These are phyloP conservation scores for Saturnispora ahearnii DNA, from an alignment of 805 yeast species.

Conservation along the genomic window DNA sequence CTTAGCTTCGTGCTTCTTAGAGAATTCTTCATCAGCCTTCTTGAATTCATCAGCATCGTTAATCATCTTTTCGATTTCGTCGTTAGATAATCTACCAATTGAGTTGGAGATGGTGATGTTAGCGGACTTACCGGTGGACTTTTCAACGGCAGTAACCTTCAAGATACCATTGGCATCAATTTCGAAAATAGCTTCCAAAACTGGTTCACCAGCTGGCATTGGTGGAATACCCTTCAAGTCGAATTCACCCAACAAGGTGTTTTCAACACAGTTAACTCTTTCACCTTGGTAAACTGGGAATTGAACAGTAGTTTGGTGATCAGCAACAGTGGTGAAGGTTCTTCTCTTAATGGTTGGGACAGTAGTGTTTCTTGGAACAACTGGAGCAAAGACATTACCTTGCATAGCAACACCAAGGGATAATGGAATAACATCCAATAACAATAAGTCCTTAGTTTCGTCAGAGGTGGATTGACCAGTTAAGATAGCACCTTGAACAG, in stretches of 20 bases:
- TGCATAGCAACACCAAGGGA: constrained; percentile 99
- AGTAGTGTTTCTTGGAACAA: constrained; percentile 98
- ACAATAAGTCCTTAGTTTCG: constrained; percentile 89
- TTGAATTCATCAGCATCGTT: constrained; percentile 98
- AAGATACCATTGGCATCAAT: constrained; percentile 99
- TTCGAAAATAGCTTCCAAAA: constrained; percentile 96
- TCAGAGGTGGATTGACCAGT: constrained; percentile 85
- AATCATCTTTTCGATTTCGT: constrained; percentile 97
- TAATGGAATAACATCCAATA: constrained; percentile 96
- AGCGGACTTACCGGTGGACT: constrained; percentile 97
- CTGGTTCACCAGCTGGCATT: constrained; percentile 98
- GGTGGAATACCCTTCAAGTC: constrained; percentile 98
- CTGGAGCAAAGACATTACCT: constrained; percentile 98
- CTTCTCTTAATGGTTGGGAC: constrained; percentile 98
- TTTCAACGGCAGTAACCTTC: constrained; percentile 98
- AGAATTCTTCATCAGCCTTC: constrained; percentile 97
- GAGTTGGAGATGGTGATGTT: constrained; percentile 98
- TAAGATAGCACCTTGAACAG: constrained; percentile 98
- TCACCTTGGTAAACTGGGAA: constrained; percentile 99
- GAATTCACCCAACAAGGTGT: constrained; percentile 96
- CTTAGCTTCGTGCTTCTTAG: constrained; percentile 98
- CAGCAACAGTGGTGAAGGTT: constrained; percentile 97
- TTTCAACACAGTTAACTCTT: constrained; percentile 97
- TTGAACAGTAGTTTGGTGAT: constrained; percentile 97
- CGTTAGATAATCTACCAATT: constrained; percentile 94